These are phyloP conservation scores for Trichoderma reesei DNA, from an alignment of 495 filamentous ascomycete genomes.

Conservation along the genomic window DNA sequence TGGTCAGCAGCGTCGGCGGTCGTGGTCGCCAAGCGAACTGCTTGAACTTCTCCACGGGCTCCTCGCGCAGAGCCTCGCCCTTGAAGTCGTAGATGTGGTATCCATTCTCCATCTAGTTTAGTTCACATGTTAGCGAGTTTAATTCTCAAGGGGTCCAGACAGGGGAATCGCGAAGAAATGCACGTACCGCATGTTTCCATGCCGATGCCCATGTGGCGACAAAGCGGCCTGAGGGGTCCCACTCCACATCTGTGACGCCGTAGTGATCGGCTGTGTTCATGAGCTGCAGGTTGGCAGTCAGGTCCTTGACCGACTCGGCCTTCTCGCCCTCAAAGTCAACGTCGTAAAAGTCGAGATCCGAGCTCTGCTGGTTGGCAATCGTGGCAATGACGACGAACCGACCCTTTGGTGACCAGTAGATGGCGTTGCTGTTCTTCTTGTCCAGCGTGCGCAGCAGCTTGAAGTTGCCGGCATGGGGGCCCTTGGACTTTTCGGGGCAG, in stretches of 20 bases:
- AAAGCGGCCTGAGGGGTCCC: slow-evolving; percentile 93
- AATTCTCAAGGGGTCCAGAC: background rate
- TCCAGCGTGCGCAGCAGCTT: slow-evolving; percentile 87
- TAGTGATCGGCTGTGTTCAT: slow-evolving; percentile 93
- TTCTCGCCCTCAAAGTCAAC: slow-evolving; percentile 97
- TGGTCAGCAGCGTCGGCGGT: slow-evolving; percentile 75
- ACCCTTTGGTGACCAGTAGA: slow-evolving; percentile 98
- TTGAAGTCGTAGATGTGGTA: slow-evolving; percentile 97
- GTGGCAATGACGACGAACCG: slow-evolving; percentile 90
- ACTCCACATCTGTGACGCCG: slow-evolving; percentile 93
- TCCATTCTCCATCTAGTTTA: slow-evolving; percentile 86
- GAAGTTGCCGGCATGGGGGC: slow-evolving; percentile 72
- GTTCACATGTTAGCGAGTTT: background rate
- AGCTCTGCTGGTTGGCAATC: slow-evolving; percentile 81
- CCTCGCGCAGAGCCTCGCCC: slow-evolving; percentile 80
- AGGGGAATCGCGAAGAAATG: background rate
- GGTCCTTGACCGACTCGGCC: slow-evolving; percentile 80
- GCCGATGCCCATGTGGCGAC: slow-evolving; percentile 84
- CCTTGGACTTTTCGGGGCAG: slow-evolving; percentile 86
- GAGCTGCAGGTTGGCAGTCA: slow-evolving; percentile 85
- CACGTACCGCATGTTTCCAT: slow-evolving; percentile 87
- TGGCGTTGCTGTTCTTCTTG: slow-evolving; percentile 98
- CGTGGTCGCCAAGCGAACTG: slow-evolving; percentile 92
- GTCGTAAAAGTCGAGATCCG: slow-evolving; percentile 95
- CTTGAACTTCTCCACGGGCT: slow-evolving; percentile 94